A percentile compares a stretch with the other conserved stretches of the same genome.
Evolutionary conservation across 2,329 filamentous ascomycete genomes (phyloP).

Genomic region (Rasamsonia emersonii): DNA sequence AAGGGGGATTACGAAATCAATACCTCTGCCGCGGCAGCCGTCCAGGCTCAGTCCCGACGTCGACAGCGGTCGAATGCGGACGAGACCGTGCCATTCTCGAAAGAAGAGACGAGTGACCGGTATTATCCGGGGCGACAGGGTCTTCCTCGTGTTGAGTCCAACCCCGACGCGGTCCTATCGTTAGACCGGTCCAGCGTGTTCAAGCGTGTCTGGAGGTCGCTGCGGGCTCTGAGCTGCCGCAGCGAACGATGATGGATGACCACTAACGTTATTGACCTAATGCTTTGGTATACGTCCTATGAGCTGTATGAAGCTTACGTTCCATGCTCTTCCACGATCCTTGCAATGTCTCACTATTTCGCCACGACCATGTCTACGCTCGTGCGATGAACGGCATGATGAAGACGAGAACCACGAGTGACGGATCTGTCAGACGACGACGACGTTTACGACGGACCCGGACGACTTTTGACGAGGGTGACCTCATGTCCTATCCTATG

Average conservation of each 20-base stretch:
- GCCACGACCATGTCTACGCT: too few species aligned
- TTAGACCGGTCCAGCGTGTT: slow-evolving; percentile 5
- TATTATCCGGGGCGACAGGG: slow-evolving; percentile 25
- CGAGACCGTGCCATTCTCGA: slow-evolving; percentile 13
- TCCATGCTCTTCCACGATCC: too few species aligned
- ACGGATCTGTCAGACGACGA: too few species aligned
- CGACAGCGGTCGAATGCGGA: slow-evolving; percentile 22
- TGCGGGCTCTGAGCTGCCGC: slow-evolving; percentile 18
- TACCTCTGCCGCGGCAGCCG: slow-evolving; percentile 26
- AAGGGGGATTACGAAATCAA: slow-evolving; percentile 21
- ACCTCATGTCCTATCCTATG: too few species aligned
- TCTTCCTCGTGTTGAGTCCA: slow-evolving; percentile 15
- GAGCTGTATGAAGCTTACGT: too few species aligned
- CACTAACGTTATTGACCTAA: too few species aligned
- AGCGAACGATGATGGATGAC: slow-evolving; percentile 5
- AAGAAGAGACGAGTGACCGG: slow-evolving; percentile 21
- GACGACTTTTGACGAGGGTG: too few species aligned
- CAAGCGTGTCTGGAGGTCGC: slow-evolving; percentile 7
- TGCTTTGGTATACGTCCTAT: too few species aligned
- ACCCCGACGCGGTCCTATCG: slow-evolving; percentile 3
- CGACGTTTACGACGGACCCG: too few species aligned
- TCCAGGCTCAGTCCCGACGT: slow-evolving; percentile 27
- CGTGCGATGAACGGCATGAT: too few species aligned
- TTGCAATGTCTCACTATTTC: too few species aligned
- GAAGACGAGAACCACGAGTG: too few species aligned